These are phyloP conservation scores for Paecilomyces fulvus DNA, from an alignment of 2,329 filamentous ascomycete species.

Conservation along the genomic window DNA sequence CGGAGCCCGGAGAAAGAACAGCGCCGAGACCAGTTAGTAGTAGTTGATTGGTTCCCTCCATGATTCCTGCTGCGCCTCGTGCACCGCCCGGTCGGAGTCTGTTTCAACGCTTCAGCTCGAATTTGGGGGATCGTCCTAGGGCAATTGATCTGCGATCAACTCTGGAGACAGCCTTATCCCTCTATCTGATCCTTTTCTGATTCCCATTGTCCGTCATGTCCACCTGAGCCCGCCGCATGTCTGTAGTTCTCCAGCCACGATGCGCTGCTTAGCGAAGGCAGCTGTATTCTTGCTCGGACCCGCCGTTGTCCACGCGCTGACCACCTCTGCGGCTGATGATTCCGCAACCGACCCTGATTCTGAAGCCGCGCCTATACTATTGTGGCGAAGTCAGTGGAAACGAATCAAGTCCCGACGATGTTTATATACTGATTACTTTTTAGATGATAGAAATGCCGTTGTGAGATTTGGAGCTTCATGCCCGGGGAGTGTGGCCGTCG, in stretches of 20 bases:
- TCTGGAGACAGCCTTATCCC: not conserved
- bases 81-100: not conserved
- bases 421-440: not conserved
- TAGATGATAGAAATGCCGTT: constrained; percentile 13
- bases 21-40: constrained; percentile 7
- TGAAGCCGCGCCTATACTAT: constrained; percentile 4
- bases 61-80: not conserved
- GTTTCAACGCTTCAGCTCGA: not conserved
- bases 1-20: constrained; percentile 16
- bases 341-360: constrained; percentile 6
- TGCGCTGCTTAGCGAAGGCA: constrained; percentile 10
- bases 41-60: too few species aligned
- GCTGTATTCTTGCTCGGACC: constrained; percentile 8
- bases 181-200: not conserved
- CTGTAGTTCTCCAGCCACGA: constrained; percentile 6
- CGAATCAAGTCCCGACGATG: not conserved
- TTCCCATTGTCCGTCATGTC: not conserved
- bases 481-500: constrained; percentile 10
- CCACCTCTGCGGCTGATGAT: constrained; percentile 7
- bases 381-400: constrained; percentile 10
- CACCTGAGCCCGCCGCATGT: not conserved
- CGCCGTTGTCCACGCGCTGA: constrained; percentile 4
- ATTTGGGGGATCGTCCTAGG: not conserved
- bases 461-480: constrained; percentile 16
- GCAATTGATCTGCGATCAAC: not conserved